Conservation (phyloP, 2,329 filamentous ascomycete species). For the Penicillium sp. region DNA sequence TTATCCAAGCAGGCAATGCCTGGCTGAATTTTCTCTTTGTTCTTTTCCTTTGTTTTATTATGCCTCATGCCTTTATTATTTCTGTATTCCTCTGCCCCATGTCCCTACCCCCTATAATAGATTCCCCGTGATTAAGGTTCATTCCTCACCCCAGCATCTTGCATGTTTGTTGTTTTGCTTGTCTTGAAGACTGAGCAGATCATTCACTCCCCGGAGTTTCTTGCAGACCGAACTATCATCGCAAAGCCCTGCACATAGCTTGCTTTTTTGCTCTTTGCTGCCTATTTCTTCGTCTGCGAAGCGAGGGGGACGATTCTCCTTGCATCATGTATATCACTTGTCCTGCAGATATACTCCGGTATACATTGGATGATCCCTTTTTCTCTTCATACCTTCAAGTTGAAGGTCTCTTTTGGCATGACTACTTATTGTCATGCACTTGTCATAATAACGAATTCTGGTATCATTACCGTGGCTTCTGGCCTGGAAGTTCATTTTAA, state of each 20-base stretch:
- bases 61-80: constrained; percentile 16
- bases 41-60: constrained; percentile 25
- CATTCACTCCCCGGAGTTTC: constrained; percentile 14
- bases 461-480: constrained; percentile 3
- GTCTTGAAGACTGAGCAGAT: constrained; percentile 1
- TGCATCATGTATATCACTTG: constrained; percentile 26
- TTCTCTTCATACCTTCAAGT: constrained; percentile 1
- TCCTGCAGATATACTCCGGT: constrained; percentile 8
- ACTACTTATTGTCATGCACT: constrained; percentile 1
- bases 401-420: constrained; percentile 13
- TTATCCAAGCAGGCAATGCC: not conserved
- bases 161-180: constrained; percentile 18
- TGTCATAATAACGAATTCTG: constrained; percentile 25
- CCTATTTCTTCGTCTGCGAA: constrained; percentile 11
- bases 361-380: constrained; percentile 1
- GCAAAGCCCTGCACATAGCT: constrained; percentile 24
- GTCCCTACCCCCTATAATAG: constrained; percentile 16
- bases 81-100: constrained; percentile 6
- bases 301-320: constrained; percentile 20
- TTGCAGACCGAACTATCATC: constrained; percentile 17
- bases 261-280: constrained; percentile 21
- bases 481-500: not conserved
- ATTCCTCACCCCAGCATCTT: constrained; percentile 17
- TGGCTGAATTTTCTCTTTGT: constrained; percentile 17
- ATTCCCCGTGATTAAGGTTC: constrained; percentile 12